phyloP scores from a whole-genome alignment of 768 basidiomycete species.

The Pleurotus eryngii region DNA sequence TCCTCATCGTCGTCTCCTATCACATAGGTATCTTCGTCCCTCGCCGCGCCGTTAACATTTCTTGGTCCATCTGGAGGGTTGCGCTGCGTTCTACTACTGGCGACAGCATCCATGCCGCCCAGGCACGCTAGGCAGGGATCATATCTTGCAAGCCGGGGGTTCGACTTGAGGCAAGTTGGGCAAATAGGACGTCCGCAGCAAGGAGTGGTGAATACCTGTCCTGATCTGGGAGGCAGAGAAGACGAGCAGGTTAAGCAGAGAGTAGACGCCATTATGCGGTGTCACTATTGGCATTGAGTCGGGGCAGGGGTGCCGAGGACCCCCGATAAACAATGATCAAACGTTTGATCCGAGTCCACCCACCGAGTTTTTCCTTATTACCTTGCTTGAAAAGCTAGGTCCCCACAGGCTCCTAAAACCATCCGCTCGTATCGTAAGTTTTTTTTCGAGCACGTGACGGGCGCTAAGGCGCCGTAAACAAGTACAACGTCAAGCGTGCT shows the following conservation, averaged over 20 bases:
- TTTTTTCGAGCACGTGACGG: too few relatives aligned
- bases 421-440: too few relatives aligned
- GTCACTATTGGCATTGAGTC: too few relatives aligned
- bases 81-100: constrained; percentile 6
- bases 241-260: constrained; percentile 64
- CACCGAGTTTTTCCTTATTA: too few relatives aligned
- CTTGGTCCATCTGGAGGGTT: neutral
- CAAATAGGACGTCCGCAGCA: constrained; percentile 73
- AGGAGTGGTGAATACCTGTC: constrained; percentile 43
- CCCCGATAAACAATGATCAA: too few relatives aligned
- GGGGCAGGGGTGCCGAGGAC: too few relatives aligned
- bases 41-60: constrained; percentile 52
- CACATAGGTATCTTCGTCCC: constrained; percentile 63
- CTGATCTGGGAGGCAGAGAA: constrained; percentile 36
- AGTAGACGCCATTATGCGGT: constrained; percentile 10
- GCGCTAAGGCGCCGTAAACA: too few relatives aligned
- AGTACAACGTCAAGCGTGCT: too few relatives aligned
- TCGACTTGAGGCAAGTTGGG: constrained; percentile 47
- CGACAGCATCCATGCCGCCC: constrained; percentile 47
- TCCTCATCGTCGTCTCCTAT: constrained; percentile 54
- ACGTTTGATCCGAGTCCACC: too few relatives aligned
- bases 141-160: constrained; percentile 64
- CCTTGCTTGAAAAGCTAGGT: too few relatives aligned
- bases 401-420: too few relatives aligned
- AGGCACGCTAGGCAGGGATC: constrained; percentile 73